These are phyloP conservation scores for Fusarium devonianum DNA, from an alignment of 2,329 filamentous ascomycete species.

Conservation along the genomic window DNA sequence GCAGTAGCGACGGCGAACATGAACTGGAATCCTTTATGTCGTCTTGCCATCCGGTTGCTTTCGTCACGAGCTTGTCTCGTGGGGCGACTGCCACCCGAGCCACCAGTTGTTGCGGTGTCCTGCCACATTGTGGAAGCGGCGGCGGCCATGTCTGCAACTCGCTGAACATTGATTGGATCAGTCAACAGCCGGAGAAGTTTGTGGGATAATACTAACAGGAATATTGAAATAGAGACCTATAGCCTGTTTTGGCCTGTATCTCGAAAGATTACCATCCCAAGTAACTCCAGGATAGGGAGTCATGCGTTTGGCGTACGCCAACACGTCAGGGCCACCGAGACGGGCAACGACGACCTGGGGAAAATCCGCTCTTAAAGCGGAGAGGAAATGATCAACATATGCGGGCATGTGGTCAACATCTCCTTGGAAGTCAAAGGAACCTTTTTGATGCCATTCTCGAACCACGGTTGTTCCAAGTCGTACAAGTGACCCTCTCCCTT, in stretches of 20 bases:
- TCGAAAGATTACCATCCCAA: not conserved
- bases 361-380: not conserved
- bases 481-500: not conserved
- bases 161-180: not conserved
- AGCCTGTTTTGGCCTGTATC: not conserved
- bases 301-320: not conserved
- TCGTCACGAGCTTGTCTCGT: not conserved
- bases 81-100: no score
- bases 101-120: not conserved
- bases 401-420: not conserved
- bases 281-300: not conserved
- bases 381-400: conserved; percentile 9
- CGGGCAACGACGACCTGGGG: not conserved
- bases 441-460: not conserved
- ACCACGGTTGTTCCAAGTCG: not conserved
- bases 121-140: not conserved
- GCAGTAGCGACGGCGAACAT: conserved; percentile 7
- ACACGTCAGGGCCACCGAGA: not conserved
- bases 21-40: conserved; percentile 12
- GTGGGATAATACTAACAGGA: not conserved
- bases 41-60: not conserved
- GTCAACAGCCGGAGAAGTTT: no score
- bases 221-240: not conserved
- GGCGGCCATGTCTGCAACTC: conserved; percentile 1
- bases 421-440: no score